A percentile compares a stretch with the other conserved stretches of the same genome.
These are phyloP conservation scores for Colletotrichum zoysiae DNA, from an alignment of 2,329 filamentous ascomycete species.

Conservation along the genomic window DNA sequence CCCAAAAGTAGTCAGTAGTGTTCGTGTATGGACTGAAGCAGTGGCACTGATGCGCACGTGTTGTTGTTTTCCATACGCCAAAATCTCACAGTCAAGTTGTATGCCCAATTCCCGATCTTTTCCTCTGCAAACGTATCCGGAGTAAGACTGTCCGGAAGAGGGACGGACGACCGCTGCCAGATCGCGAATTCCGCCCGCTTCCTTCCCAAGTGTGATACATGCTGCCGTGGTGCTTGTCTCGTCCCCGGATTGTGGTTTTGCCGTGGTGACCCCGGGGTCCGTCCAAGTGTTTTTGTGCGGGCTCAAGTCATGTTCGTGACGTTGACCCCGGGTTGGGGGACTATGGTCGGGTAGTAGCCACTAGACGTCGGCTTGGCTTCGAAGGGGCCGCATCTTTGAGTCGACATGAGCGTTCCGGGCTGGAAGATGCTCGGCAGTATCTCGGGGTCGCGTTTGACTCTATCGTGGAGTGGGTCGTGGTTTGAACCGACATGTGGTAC, in stretches of 20 bases:
- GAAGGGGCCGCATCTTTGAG: constrained; percentile 61
- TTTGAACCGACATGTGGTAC: constrained; percentile 50
- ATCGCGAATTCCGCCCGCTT: background rate
- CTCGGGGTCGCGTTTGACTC: constrained; percentile 64
- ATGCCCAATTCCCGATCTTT: constrained; percentile 25
- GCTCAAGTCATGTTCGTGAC: constrained; percentile 50
- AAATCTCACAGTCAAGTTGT: constrained; percentile 11
- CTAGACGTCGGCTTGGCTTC: constrained; percentile 65
- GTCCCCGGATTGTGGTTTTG: background rate
- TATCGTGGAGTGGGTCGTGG: constrained; percentile 47
- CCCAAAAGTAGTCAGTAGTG: constrained; percentile 15
- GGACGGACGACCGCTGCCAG: constrained; percentile 9
- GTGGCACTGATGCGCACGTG: constrained; percentile 7
- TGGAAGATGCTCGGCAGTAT: constrained; percentile 63
- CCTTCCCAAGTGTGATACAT: background rate
- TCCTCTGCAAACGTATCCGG: constrained; percentile 9
- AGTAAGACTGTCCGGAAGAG: background rate
- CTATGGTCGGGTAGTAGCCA: constrained; percentile 66
- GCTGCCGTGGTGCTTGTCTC: background rate
- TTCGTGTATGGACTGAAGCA: constrained; percentile 19
- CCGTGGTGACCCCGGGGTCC: background rate
- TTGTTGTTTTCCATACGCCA: constrained; percentile 21
- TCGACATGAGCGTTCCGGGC: constrained; percentile 55
- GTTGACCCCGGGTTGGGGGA: constrained; percentile 62
- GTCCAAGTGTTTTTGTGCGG: constrained; percentile 23